Evolutionary conservation across 257 asterid genomes (phyloP).

Genomic region (Handroanthus guayacan): DNA sequence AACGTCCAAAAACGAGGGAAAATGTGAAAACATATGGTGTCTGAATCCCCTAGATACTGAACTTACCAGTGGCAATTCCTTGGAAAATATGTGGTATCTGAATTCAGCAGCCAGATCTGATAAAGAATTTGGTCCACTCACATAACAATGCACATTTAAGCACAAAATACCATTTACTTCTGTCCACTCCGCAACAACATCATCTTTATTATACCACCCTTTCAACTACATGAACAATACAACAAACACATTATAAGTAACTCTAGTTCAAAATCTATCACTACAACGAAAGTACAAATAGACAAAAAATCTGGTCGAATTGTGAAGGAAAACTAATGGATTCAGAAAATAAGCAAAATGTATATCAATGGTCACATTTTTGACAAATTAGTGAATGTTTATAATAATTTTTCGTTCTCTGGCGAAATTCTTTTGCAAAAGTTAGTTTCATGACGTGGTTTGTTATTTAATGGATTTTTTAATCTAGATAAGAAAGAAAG

Average conservation of each 20-base stretch:
- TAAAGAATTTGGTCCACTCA: constrained; percentile 75
- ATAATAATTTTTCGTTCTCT: no score
- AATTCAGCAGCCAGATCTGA: constrained; percentile 67
- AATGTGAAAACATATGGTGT: not conserved
- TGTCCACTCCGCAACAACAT: constrained; percentile 95
- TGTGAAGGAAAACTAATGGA: no score
- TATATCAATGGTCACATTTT: no score
- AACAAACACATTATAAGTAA: not conserved
- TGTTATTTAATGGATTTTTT: not conserved
- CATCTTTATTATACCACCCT: constrained; percentile 90
- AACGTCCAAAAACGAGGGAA: not conserved
- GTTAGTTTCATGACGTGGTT: no score
- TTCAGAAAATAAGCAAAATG: no score
- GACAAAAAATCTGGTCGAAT: no score
- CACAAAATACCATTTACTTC: constrained; percentile 68
- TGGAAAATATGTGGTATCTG: constrained; percentile 76
- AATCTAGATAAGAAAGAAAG: not conserved
- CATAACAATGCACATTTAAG: constrained; percentile 87
- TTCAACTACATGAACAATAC: constrained; percentile 56
- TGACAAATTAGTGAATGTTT: no score
- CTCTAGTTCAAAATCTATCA: not conserved
- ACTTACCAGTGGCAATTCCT: constrained; percentile 75
- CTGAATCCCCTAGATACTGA: not conserved
- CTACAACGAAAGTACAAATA: no score
- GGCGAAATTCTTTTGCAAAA: no score